phyloP scores from a whole-genome alignment of 2,329 filamentous ascomycete species.

The Orbilia brochopaga region DNA sequence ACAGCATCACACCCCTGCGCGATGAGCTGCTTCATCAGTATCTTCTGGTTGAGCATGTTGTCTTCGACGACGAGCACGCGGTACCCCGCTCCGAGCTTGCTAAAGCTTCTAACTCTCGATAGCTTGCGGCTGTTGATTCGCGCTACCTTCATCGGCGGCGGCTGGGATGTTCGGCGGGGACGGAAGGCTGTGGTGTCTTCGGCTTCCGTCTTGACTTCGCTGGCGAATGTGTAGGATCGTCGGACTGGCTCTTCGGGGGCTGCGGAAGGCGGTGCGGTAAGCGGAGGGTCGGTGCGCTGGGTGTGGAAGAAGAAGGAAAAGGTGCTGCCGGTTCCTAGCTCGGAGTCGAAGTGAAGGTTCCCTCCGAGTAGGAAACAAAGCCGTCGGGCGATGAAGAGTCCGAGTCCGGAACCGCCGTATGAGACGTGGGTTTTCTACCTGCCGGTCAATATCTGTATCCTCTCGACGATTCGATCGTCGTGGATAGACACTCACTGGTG shows the following conservation, averaged over 20 bases:
- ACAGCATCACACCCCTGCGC: conserved; percentile 67
- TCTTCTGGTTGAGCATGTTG: conserved; percentile 71
- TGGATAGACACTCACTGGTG: conserved; percentile 40
- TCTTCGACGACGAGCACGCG: conserved; percentile 70
- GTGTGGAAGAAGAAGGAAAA: conserved; percentile 79
- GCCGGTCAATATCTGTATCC: not conserved
- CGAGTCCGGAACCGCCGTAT: conserved; percentile 73
- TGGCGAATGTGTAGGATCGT: conserved; percentile 36
- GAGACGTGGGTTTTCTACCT: conserved; percentile 67
- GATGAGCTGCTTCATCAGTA: conserved; percentile 68
- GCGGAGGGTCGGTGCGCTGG: conserved; percentile 57
- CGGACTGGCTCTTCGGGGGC: conserved; percentile 14
- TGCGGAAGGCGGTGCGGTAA: conserved; percentile 25
- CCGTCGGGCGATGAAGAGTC: conserved; percentile 77
- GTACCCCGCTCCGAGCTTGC: conserved; percentile 52
- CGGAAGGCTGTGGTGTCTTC: conserved; percentile 10
- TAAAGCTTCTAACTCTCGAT: conserved; percentile 2
- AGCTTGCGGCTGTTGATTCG: conserved; percentile 8
- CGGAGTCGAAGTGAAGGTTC: conserved; percentile 74
- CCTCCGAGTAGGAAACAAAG: conserved; percentile 78
- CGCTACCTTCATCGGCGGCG: conserved; percentile 24
- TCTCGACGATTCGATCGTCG: not conserved
- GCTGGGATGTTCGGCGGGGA: conserved; percentile 25
- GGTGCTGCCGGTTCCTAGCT: conserved; percentile 71
- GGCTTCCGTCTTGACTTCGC: conserved; percentile 11